phyloP scores from a whole-genome alignment of 2,329 filamentous ascomycete genomes.

The Xylariales sp. region DNA sequence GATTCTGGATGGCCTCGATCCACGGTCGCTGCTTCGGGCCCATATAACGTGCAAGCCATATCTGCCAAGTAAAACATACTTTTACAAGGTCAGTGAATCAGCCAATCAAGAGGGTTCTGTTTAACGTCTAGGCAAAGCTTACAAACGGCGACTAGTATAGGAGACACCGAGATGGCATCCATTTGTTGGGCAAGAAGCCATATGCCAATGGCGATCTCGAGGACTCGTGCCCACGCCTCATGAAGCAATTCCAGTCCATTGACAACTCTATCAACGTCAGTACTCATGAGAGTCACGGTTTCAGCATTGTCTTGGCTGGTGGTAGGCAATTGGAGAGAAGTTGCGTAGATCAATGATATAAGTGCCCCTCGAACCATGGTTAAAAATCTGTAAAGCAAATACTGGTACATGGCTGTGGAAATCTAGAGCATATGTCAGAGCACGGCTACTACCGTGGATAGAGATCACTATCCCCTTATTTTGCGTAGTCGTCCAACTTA shows the following conservation, averaged over 20 bases:
- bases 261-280: conserved; percentile 31
- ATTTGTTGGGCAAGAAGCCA: conserved; percentile 31
- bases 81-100: neutral
- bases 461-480: too few relatives aligned
- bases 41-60: conserved; percentile 27
- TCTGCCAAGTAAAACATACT: conserved; percentile 33
- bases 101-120: neutral
- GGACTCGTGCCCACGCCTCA: conserved; percentile 35
- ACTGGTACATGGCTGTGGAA: conserved; percentile 25
- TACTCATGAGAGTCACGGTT: conserved; percentile 34
- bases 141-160: conserved; percentile 36
- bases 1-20: conserved; percentile 31
- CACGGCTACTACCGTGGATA: neutral
- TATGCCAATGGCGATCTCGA: conserved; percentile 36
- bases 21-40: conserved; percentile 27
- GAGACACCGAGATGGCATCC: conserved; percentile 37
- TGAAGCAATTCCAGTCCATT: conserved; percentile 31
- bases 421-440: conserved; percentile 16
- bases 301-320: conserved; percentile 24
- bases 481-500: neutral
- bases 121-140: conserved; percentile 14
- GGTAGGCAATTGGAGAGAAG: conserved; percentile 18
- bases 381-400: conserved; percentile 24
- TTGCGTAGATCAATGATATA: conserved; percentile 30
- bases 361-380: conserved; percentile 29